Evolutionary conservation across 2,329 filamentous ascomycete genomes (phyloP), one percentile per base, ranked within the genome.

Genomic region (Fusarium lyarnte): DNA sequence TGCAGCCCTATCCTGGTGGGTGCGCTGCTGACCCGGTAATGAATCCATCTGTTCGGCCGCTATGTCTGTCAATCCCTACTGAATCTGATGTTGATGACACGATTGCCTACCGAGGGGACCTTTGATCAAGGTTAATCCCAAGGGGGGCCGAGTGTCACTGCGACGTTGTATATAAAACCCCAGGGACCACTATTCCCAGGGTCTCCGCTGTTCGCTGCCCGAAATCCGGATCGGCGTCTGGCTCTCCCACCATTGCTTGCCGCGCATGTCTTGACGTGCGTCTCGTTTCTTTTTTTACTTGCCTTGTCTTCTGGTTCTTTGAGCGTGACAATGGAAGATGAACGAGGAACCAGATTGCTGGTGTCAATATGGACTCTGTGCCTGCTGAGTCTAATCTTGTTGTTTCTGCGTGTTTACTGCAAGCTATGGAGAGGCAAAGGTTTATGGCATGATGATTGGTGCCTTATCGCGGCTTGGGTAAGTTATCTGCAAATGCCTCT

Each of bases 381-480:
- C 0, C 63, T 63, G 4, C 66, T 75, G 2, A 74, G 73, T 41
- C 76, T 67, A 8, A 52, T 80, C 2, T 47, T 82, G 21, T 61
- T 83, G 8, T 68, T 71, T 16, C 58, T 82, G 23, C 76, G 81
- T 10, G 57, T 82, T 35, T 83, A 83, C 75, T 83, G 81, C 76
- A 83, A 83, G 54, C 52, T 78, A 33, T 79, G 78, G 74, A 77
- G 80, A 17, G 78, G 77, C 3, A 76, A 78, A 39, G 81, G 80
- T 49, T 39, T 83, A 31, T 83, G 80, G 79, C 81, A 80, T 77
- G 81, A 83, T 62, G 81, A 83, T 68, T 78, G 81, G 66, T 51
- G 80, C 21, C 69, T 83, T 51, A 76, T 82, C n/a, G 64, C 69
- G 14, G 73, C 80, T 16, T 81, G 80, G 80, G 81, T 82, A 78